Evolutionary conservation across 768 basidiomycete species (phyloP).

Genomic region (Tricholoma flavovirens): DNA sequence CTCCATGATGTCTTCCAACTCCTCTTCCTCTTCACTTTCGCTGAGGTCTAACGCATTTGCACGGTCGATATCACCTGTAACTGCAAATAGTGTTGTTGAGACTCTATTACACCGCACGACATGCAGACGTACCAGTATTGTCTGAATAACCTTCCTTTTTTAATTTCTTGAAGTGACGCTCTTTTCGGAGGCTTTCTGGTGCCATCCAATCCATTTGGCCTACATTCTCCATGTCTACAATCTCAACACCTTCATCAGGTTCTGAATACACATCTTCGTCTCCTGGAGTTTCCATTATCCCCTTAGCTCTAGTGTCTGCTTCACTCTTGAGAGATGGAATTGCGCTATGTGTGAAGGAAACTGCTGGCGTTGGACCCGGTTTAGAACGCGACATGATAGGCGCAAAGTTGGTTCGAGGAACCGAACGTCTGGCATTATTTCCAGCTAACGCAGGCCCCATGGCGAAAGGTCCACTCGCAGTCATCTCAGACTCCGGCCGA

Average conservation of each 20-base stretch:
- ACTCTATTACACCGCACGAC: background rate
- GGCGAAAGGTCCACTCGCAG: slow-evolving; percentile 81
- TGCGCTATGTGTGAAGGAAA: slow-evolving; percentile 42
- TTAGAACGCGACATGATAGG: slow-evolving; percentile 37
- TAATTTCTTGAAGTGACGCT: slow-evolving; percentile 31
- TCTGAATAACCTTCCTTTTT: slow-evolving; percentile 42
- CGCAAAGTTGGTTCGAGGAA: slow-evolving; percentile 52
- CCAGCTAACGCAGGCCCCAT: slow-evolving; percentile 76
- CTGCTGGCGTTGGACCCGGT: slow-evolving; percentile 37
- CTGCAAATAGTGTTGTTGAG: slow-evolving; percentile 3
- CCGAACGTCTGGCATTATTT: slow-evolving; percentile 42
- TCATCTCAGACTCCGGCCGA: slow-evolving; percentile 63
- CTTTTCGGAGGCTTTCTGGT: slow-evolving; percentile 63
- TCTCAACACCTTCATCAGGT: slow-evolving; percentile 83
- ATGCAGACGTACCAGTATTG: slow-evolving; percentile 19
- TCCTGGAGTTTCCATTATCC: slow-evolving; percentile 29
- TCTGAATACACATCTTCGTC: slow-evolving; percentile 78
- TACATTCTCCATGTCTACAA: slow-evolving; percentile 78
- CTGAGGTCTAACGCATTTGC: slow-evolving; percentile 64
- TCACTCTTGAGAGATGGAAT: slow-evolving; percentile 48
- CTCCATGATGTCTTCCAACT: slow-evolving; percentile 70
- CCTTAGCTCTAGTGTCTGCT: slow-evolving; percentile 17
- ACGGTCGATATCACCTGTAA: slow-evolving; percentile 34
- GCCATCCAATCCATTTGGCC: slow-evolving; percentile 85
- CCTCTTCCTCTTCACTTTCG: slow-evolving; percentile 75